A percentile compares a stretch with the other conserved stretches of the same genome.
Conservation (phyloP, 768 basidiomycete genomes). For the Hygrophoropsis aurantiaca region DNA sequence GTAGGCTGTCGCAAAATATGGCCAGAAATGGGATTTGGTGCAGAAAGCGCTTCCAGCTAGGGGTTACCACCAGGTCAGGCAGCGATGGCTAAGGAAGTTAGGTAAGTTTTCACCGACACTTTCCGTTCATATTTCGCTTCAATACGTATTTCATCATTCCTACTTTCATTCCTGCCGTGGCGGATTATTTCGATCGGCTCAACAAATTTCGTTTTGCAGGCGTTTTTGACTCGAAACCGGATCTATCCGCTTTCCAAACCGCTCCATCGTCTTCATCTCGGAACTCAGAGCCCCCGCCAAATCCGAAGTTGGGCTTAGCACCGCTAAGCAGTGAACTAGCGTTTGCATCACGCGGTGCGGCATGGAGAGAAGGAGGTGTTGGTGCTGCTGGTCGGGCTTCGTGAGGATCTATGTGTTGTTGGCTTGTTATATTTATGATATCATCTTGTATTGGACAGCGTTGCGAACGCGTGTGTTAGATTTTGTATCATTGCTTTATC, state of each 20-base stretch:
- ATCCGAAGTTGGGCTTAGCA: slow-evolving; percentile 37
- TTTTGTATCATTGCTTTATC: too few species aligned
- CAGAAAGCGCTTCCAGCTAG: slow-evolving; percentile 40
- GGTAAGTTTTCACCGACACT: slow-evolving; percentile 19
- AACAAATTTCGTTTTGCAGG: slow-evolving; percentile 16
- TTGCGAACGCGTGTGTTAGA: too few species aligned
- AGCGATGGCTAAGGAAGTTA: slow-evolving; percentile 41
- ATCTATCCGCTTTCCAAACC: slow-evolving; percentile 33
- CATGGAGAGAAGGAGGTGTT: too few species aligned
- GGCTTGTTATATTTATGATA: slow-evolving; percentile 15
- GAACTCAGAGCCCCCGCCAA: slow-evolving; percentile 27
- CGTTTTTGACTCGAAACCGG: slow-evolving; percentile 37
- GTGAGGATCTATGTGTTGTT: slow-evolving; percentile 7
- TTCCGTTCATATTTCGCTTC: background rate
- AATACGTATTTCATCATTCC: too few species aligned
- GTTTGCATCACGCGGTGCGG: slow-evolving; percentile 14
- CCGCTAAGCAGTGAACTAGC: slow-evolving; percentile 36
- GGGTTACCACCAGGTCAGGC: slow-evolving; percentile 43
- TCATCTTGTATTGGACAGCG: slow-evolving; percentile 4
- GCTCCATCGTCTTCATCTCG: slow-evolving; percentile 16
- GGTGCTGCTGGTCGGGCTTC: too few species aligned
- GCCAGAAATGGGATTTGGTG: slow-evolving; percentile 40
- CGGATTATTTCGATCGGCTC: too few species aligned
- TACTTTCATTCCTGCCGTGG: too few species aligned
- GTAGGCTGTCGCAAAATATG: slow-evolving; percentile 39